Evolutionary conservation across 139 green algal species (phyloP).

Genomic region (Closterium sp.): DNA sequence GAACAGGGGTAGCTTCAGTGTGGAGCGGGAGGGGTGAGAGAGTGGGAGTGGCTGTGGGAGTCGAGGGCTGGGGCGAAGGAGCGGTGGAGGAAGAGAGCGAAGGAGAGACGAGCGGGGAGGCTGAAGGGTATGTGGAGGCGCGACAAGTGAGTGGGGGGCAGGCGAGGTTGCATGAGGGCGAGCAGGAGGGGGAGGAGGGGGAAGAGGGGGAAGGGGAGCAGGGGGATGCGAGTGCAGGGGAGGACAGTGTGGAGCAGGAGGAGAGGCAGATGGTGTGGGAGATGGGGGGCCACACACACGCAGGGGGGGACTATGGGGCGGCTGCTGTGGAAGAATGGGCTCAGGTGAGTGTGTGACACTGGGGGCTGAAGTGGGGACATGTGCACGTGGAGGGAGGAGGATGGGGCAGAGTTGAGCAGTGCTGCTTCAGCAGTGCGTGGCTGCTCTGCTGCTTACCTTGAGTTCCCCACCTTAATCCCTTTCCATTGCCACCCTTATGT

Average conservation of each 20-base stretch:
- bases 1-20: neutral
- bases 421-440: no score
- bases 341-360: neutral
- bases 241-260: constrained; percentile 14
- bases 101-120: neutral
- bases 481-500: no score
- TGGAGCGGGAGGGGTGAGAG: neutral
- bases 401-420: no score
- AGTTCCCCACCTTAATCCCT: no score
- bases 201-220: neutral
- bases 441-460: no score
- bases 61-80: neutral
- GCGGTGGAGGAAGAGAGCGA: neutral
- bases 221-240: neutral
- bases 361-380: no score
- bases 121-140: neutral
- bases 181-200: neutral
- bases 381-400: no score
- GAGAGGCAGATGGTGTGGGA: neutral
- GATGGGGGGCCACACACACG: neutral
- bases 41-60: neutral
- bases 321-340: neutral
- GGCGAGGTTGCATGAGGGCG: neutral
- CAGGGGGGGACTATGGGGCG: neutral
- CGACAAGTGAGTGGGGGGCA: neutral